These are phyloP conservation scores for Gastrolobium villosum DNA, from an alignment of 306 rosid species.

Conservation along the genomic window DNA sequence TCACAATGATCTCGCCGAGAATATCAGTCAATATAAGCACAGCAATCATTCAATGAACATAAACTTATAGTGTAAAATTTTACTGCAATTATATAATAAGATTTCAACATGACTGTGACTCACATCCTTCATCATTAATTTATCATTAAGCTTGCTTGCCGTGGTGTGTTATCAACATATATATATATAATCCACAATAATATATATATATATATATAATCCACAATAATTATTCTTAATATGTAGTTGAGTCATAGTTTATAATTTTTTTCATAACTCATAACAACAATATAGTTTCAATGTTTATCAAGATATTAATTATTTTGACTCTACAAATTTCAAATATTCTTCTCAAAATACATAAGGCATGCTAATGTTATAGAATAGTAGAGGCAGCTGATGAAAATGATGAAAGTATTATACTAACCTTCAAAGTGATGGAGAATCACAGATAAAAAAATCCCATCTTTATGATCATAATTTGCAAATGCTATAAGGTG, in stretches of 20 bases:
- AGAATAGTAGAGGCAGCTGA: background rate
- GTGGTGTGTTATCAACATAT: too few species aligned
- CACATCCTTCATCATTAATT: constrained; percentile 1
- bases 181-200: too few species aligned
- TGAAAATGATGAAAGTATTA: background rate
- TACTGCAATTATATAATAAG: background rate
- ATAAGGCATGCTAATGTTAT: constrained; percentile 25
- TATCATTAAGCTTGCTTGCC: too few species aligned
- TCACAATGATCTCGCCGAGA: constrained; percentile 32
- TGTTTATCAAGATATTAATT: constrained; percentile 19
- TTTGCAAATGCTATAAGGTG: constrained; percentile 54
- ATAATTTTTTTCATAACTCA: constrained; percentile 24
- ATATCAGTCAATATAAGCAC: background rate
- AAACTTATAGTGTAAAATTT: background rate
- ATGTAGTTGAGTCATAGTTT: constrained; percentile 32
- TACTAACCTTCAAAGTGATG: constrained; percentile 47
- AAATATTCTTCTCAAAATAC: constrained; percentile 46
- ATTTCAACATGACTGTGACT: constrained; percentile 12
- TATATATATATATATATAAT: too few species aligned
- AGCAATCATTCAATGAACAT: constrained; percentile 27
- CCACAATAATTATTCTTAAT: background rate
- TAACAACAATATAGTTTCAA: background rate
- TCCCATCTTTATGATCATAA: constrained; percentile 14
- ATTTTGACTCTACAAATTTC: constrained; percentile 32
- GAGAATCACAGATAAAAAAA: constrained; percentile 1